Percentiles rank a stretch among this genome's conserved stretches.
phyloP scores from a whole-genome alignment of 345 rosid species.

The Mercurialis annua region DNA sequence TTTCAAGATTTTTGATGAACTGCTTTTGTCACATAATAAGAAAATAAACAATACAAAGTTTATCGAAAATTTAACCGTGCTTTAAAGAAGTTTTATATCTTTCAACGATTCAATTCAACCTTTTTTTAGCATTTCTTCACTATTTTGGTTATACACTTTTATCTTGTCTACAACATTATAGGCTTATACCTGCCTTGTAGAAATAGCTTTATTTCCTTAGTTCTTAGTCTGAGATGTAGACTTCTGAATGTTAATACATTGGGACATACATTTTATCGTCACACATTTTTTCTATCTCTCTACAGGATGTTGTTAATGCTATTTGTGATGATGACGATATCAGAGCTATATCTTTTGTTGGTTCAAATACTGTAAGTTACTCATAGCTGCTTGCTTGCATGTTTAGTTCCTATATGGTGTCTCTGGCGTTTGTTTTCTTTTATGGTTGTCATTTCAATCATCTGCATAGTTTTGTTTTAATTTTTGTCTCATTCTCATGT shows the following conservation, averaged over 20 bases:
- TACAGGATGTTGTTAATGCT: constrained; percentile 85
- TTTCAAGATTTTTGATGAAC: neutral
- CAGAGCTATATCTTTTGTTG: constrained; percentile 91
- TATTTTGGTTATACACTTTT: neutral
- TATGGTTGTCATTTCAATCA: neutral
- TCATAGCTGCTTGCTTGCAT: neutral
- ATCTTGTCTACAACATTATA: neutral
- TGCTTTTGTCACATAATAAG: neutral
- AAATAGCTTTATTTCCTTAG: no score
- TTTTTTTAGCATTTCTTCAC: neutral
- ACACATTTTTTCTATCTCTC: constrained; percentile 11
- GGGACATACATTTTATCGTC: neutral
- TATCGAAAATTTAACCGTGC: neutral
- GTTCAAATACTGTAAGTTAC: constrained; percentile 81
- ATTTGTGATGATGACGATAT: constrained; percentile 83
- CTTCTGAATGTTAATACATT: neutral
- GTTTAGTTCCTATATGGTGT: neutral
- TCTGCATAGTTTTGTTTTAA: neutral
- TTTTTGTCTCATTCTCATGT: constrained; percentile 17
- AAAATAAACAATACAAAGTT: neutral
- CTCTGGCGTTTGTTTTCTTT: neutral
- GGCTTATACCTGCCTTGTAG: neutral
- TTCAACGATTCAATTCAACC: neutral
- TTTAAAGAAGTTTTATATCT: neutral
- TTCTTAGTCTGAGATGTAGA: neutral